Evolutionary conservation across 306 rosid genomes (phyloP).

Genomic region (Citrullus colocynthis): DNA sequence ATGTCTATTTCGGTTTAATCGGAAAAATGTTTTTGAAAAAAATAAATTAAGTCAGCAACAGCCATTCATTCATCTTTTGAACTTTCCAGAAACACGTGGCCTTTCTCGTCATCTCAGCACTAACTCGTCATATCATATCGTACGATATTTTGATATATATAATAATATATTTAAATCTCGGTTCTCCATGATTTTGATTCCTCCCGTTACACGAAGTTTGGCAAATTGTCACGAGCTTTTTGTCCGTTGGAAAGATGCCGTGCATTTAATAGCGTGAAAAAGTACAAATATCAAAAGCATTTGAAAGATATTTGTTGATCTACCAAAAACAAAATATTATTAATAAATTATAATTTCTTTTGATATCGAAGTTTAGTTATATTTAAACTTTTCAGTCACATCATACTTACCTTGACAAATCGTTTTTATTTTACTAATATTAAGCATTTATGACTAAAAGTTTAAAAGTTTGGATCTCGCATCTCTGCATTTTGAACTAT

Average conservation of each 20-base stretch:
- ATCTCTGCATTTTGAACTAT: no score
- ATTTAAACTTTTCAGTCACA: no score
- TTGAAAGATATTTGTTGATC: neutral
- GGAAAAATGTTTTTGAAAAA: neutral
- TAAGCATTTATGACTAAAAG: no score
- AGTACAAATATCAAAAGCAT: constrained; percentile 1
- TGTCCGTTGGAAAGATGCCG: constrained; percentile 4
- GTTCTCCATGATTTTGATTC: neutral
- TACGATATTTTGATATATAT: neutral
- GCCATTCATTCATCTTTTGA: constrained; percentile 12
- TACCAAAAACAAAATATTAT: neutral
- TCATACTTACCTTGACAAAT: no score
- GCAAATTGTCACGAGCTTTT: constrained; percentile 1
- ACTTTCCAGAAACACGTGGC: neutral
- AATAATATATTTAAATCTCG: neutral
- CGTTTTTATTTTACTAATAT: no score
- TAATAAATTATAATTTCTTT: no score
- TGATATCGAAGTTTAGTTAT: no score
- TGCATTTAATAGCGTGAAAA: neutral
- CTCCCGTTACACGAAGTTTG: neutral
- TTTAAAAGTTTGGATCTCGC: no score
- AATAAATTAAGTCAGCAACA: neutral
- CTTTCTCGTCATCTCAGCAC: neutral
- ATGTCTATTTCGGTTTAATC: constrained; percentile 18
- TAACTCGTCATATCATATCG: constrained; percentile 2